Base-by-base conservation (phyloP, 148 eudicot genomes). In the Silene uniflora region DNA sequence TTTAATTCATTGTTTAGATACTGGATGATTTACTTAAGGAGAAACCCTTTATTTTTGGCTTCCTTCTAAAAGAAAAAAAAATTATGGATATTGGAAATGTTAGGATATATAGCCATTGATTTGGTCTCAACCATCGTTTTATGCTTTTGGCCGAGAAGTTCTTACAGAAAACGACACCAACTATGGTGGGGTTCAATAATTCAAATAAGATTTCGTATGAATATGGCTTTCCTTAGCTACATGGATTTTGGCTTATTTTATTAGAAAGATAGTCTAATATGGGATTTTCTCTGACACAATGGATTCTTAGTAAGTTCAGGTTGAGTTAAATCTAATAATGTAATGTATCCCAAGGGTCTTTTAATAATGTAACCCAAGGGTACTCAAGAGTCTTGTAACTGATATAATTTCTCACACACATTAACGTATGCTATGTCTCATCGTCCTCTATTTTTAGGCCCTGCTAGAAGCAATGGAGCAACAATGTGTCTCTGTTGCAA, bases 391-490 rank as follows among this genome's bases (percentile, higher is more conserved):
- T n/a, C n/a, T n/a, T n/a, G n/a, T n/a, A n/a, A n/a, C n/a, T n/a
- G n/a, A n/a, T n/a, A n/a, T n/a, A n/a, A n/a, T n/a, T n/a, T n/a
- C n/a, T 16, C 58, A 23, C 21, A 22, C 58, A 69, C 29, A 71
- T 47, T 71, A 17, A 52, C 62, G 6, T 7, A 16, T 69, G 67
- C 62, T 56, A 47, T 66, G 67, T 17, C 18, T 73, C 67, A 24
- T 44, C 62, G 42, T 73, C 69, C 19, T 65, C 67, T 39, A 42
- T 68, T 67, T 44, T 5, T 82, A 96, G 99, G 82, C 99, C 76
- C 84, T 96, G 79, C 86, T 96, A 70, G 99, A 96, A 86, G 99
- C 99, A 44, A 96, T 96, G 99, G 99, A 96, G 88, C 99, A 96
- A 84, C 99, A 92, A 80, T 96, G 99, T 68, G 99, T 96, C 64